phyloP scores from a whole-genome alignment of 2,329 filamentous ascomycete species.

The Septoria petroselini region DNA sequence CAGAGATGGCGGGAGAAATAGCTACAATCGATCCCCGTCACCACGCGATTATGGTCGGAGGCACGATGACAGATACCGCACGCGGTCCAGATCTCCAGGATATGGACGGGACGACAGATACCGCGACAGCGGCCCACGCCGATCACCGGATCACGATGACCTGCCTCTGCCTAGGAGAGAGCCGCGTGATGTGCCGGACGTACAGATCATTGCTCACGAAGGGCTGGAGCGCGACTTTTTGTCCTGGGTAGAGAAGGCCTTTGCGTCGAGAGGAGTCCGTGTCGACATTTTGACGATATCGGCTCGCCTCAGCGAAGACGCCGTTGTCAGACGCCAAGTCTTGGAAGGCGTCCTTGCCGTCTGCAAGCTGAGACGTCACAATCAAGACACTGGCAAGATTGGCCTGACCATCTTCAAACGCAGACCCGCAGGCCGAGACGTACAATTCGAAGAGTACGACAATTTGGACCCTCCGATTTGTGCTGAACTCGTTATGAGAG shows the following conservation, averaged over 20 bases:
- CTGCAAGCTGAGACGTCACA: slow-evolving; percentile 66
- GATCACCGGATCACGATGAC: slow-evolving; percentile 59
- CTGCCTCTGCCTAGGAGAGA: slow-evolving; percentile 71
- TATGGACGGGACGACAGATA: slow-evolving; percentile 42
- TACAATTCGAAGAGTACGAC: slow-evolving; percentile 83
- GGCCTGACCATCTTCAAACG: slow-evolving; percentile 83
- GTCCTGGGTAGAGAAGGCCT: slow-evolving; percentile 73
- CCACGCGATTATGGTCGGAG: slow-evolving; percentile 42
- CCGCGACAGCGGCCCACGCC: slow-evolving; percentile 59
- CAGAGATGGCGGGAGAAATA: slow-evolving; percentile 48
- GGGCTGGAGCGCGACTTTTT: slow-evolving; percentile 78
- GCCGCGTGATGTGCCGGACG: slow-evolving; percentile 76
- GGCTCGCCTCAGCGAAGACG: slow-evolving; percentile 70
- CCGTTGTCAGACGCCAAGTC: slow-evolving; percentile 80
- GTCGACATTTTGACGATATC: slow-evolving; percentile 78
- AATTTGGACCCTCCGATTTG: slow-evolving; percentile 75
- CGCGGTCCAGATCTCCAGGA: slow-evolving; percentile 36
- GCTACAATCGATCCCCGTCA: slow-evolving; percentile 44
- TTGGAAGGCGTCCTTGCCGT: slow-evolving; percentile 86
- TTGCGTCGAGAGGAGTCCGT: slow-evolving; percentile 67
- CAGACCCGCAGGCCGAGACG: slow-evolving; percentile 66
- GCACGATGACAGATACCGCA: slow-evolving; percentile 38
- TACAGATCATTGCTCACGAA: slow-evolving; percentile 80
- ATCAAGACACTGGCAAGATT: slow-evolving; percentile 70
- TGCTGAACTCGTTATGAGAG: slow-evolving; percentile 73